phyloP scores from a whole-genome alignment of 352 stramenopile genomes.

The Pythium coloratum region DNA sequence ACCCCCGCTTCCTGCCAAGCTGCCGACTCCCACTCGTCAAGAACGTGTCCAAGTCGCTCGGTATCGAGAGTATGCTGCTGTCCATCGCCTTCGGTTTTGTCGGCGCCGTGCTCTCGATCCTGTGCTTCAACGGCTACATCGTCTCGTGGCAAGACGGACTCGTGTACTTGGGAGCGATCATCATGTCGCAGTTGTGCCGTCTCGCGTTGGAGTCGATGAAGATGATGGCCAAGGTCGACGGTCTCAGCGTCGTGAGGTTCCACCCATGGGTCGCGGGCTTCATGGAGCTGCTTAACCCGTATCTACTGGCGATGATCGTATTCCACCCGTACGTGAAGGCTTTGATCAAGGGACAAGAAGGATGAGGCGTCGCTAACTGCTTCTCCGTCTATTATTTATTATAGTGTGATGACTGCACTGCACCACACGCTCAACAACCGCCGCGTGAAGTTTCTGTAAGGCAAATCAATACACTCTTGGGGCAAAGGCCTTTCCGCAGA shows the following conservation, averaged over 20 bases:
- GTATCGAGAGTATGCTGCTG: conserved; percentile 32
- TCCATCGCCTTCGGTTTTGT: conserved; percentile 36
- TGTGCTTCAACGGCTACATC: conserved; percentile 20
- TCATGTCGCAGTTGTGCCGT: conserved; percentile 27
- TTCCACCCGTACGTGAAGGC: conserved; percentile 67
- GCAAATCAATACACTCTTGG: not conserved
- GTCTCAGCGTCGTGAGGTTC: conserved; percentile 4
- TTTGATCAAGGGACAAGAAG: conserved; percentile 28
- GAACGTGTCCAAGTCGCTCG: conserved; percentile 16
- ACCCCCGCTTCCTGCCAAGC: not conserved
- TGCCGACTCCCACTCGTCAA: conserved; percentile 13
- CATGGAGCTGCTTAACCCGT: conserved; percentile 56
- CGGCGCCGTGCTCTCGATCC: conserved; percentile 15
- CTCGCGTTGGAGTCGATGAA: conserved; percentile 44
- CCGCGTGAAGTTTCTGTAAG: not conserved
- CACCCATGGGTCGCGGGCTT: conserved; percentile 34
- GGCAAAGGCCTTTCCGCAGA: too few species aligned
- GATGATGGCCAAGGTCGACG: conserved; percentile 35
- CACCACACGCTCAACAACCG: conserved; percentile 7
- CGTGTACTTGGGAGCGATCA: conserved; percentile 17
- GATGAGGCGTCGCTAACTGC: not conserved
- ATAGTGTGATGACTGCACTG: conserved; percentile 7
- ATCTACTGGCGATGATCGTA: conserved; percentile 58
- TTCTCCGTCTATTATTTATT: conserved; percentile 17
- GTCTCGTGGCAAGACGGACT: conserved; percentile 14